Conservation (phyloP, 2,329 filamentous ascomycete genomes). For the Aspergillus luchuensis region DNA sequence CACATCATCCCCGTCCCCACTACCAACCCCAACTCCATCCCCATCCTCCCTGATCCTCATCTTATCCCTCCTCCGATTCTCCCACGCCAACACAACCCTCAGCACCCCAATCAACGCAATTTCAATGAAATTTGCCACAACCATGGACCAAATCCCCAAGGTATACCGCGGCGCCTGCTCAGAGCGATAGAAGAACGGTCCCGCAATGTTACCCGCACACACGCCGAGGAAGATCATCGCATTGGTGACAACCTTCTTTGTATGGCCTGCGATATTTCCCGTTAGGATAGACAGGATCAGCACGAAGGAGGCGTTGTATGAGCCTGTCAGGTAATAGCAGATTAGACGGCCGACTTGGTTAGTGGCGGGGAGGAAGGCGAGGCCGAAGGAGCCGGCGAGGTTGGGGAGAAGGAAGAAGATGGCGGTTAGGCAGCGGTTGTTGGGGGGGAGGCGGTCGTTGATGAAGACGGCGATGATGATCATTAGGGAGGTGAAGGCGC, state of each 20-base stretch:
- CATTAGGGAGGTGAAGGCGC: constrained; percentile 35
- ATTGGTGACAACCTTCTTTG: constrained; percentile 35
- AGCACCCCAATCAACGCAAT: background rate
- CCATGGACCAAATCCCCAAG: constrained; percentile 29
- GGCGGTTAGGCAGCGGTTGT: constrained; percentile 23
- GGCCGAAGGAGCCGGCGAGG: constrained; percentile 24
- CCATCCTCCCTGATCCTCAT: constrained; percentile 8
- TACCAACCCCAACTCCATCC: background rate
- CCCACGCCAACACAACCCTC: constrained; percentile 3
- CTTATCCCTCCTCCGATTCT: background rate
- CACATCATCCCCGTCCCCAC: constrained; percentile 29
- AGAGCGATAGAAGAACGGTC: constrained; percentile 32
- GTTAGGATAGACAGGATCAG: constrained; percentile 35
- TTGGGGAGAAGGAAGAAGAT: constrained; percentile 28
- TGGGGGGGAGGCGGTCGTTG: constrained; percentile 27
- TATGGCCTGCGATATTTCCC: constrained; percentile 33
- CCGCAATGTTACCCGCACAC: constrained; percentile 30
- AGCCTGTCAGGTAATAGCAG: constrained; percentile 30
- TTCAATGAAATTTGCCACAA: constrained; percentile 1
- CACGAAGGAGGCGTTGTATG: constrained; percentile 34
- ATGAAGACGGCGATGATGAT: constrained; percentile 22
- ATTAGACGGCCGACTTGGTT: constrained; percentile 25
- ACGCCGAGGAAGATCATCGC: constrained; percentile 32
- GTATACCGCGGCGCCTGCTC: constrained; percentile 29
- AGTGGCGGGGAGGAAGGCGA: constrained; percentile 18